Conservation (phyloP, 2,329 filamentous ascomycete genomes). For the Ophiostoma ulmi region DNA sequence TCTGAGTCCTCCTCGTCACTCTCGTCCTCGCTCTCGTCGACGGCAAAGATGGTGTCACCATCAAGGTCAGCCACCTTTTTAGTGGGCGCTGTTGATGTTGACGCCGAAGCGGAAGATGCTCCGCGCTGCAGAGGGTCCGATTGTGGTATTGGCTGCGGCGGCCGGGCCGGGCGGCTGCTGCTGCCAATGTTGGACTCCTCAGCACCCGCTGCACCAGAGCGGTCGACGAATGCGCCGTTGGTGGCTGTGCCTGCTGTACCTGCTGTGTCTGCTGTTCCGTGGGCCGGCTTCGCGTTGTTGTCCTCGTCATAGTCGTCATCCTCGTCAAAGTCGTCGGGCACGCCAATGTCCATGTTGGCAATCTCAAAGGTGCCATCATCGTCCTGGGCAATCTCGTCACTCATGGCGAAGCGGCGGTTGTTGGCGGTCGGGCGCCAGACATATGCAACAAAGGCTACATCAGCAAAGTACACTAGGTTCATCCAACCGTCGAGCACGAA, state of each 20-base stretch:
- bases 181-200: constrained; percentile 24
- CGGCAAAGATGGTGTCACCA: constrained; percentile 92
- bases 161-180: constrained; percentile 26
- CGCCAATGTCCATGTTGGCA: constrained; percentile 84
- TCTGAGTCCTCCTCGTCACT: constrained; percentile 70
- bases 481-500: constrained; percentile 97
- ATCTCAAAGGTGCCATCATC: constrained; percentile 95
- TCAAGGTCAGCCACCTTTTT: constrained; percentile 50
- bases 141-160: constrained; percentile 26
- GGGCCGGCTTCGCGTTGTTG: constrained; percentile 45
- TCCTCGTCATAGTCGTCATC: constrained; percentile 57
- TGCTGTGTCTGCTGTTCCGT: constrained; percentile 28
- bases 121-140: constrained; percentile 21
- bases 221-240: constrained; percentile 24
- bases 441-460: constrained; percentile 90
- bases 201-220: constrained; percentile 38
- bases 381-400: constrained; percentile 96
- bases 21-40: constrained; percentile 78
- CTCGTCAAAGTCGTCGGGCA: constrained; percentile 59
- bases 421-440: constrained; percentile 95
- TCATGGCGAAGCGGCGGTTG: constrained; percentile 97
- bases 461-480: constrained; percentile 90
- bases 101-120: constrained; percentile 35
- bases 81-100: not conserved
- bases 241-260: constrained; percentile 31